phyloP scores from a whole-genome alignment of 2,329 filamentous ascomycete species.

The Penicillium sp. region DNA sequence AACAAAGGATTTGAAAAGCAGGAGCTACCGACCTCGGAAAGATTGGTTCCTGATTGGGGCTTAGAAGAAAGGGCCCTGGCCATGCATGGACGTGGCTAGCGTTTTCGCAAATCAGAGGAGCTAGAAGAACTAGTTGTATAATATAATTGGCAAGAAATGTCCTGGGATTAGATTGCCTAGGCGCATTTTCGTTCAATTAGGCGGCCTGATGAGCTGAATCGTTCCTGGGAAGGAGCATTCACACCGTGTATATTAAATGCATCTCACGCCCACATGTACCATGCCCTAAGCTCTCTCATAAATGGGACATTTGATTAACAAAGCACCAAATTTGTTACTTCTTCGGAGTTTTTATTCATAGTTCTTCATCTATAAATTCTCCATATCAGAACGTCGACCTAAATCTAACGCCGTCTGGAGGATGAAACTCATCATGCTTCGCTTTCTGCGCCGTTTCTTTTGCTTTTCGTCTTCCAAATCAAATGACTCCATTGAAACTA shows the following conservation, averaged over 20 bases:
- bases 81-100: background rate
- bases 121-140: background rate
- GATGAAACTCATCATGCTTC: conserved; percentile 8
- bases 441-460: conserved; percentile 17
- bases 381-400: background rate
- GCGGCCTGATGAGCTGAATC: background rate
- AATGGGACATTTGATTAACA: background rate
- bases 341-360: background rate
- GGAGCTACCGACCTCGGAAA: background rate
- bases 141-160: background rate
- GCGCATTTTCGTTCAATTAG: background rate
- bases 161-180: background rate
- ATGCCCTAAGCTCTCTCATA: background rate
- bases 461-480: conserved; percentile 18
- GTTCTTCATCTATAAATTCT: background rate
- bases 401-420: background rate
- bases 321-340: background rate
- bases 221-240: background rate
- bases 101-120: background rate
- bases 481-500: background rate
- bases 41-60: background rate
- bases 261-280: background rate
- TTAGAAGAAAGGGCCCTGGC: background rate
- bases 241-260: background rate
- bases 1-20: background rate